Evolutionary conservation across 768 basidiomycete genomes (phyloP).

Genomic region (Rhizopogon salebrosus): DNA sequence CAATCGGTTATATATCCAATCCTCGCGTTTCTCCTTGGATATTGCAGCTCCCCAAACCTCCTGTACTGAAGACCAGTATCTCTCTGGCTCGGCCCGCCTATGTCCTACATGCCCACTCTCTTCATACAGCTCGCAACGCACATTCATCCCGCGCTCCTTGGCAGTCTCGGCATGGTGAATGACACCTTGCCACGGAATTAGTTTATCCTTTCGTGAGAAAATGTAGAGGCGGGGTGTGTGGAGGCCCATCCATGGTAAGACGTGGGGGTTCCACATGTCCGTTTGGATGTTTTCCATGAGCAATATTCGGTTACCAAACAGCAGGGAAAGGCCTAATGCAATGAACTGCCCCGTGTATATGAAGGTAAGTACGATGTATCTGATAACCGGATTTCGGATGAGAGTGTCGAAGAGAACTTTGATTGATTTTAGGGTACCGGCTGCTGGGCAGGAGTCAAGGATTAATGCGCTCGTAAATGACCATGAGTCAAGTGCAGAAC

Average conservation of each 20-base stretch:
- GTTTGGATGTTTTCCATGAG: conserved; percentile 2
- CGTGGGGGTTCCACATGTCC: conserved; percentile 14
- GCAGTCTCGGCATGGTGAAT: conserved; percentile 21
- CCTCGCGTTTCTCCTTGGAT: background rate
- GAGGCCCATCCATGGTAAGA: conserved; percentile 27
- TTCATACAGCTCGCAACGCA: conserved; percentile 25
- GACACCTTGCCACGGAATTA: conserved; percentile 25
- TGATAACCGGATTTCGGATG: conserved; percentile 16
- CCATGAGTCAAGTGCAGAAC: conserved; percentile 1
- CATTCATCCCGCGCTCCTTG: conserved; percentile 17
- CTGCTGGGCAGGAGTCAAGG: conserved; percentile 18
- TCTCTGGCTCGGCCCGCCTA: conserved; percentile 21
- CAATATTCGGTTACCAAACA: conserved; percentile 17
- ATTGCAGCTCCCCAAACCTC: conserved; percentile 17
- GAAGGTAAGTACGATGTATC: conserved; percentile 8
- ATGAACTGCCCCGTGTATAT: conserved; percentile 12
- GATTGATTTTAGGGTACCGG: conserved; percentile 11
- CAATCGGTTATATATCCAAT: background rate
- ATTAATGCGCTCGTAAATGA: conserved; percentile 11
- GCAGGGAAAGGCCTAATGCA: conserved; percentile 3
- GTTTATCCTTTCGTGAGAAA: conserved; percentile 26
- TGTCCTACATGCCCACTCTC: conserved; percentile 32
- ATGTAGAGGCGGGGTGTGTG: conserved; percentile 31
- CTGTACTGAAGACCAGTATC: conserved; percentile 21
- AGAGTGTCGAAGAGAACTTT: conserved; percentile 16